A percentile compares a stretch with the other conserved stretches of the same genome.
phyloP scores from a whole-genome alignment of 2,329 filamentous ascomycete genomes.

The Cryphonectria naterciae region DNA sequence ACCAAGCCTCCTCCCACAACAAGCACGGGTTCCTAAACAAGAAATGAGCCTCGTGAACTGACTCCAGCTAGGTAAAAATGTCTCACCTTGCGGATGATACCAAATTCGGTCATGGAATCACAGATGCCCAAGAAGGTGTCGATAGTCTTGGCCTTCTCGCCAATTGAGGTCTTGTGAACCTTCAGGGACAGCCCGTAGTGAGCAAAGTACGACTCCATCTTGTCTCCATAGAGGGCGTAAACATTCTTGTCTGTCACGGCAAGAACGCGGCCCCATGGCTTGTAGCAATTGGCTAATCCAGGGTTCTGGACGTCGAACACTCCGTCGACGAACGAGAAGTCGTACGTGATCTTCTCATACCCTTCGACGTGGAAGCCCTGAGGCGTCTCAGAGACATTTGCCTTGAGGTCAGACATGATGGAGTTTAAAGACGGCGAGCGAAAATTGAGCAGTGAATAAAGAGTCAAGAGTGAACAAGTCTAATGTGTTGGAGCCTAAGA shows the following conservation, averaged over 20 bases:
- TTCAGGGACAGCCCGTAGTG: conserved; percentile 65
- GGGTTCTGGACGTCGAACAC: conserved; percentile 65
- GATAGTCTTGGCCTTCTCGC: conserved; percentile 75
- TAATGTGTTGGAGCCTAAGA: neutral
- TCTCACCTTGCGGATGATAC: conserved; percentile 64
- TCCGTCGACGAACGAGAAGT: conserved; percentile 73
- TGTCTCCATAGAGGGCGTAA: conserved; percentile 66
- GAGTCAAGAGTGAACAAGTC: conserved; percentile 6
- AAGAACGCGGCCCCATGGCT: conserved; percentile 66
- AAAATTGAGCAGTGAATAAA: neutral
- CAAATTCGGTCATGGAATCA: conserved; percentile 75
- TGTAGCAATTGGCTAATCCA: conserved; percentile 68
- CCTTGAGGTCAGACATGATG: conserved; percentile 72
- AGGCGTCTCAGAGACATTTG: conserved; percentile 65
- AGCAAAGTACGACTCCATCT: conserved; percentile 70
- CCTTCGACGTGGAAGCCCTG: conserved; percentile 72
- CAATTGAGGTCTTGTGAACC: conserved; percentile 74
- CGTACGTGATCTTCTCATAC: conserved; percentile 77
- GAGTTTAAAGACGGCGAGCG: neutral
- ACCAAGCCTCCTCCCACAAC: conserved; percentile 71
- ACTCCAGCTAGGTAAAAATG: neutral
- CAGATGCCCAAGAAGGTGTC: conserved; percentile 71
- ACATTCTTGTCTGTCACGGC: conserved; percentile 75
- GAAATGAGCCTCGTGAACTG: conserved; percentile 16
- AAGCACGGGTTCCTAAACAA: conserved; percentile 61